Evolutionary conservation across 2,329 filamentous ascomycete species (phyloP).

Genomic region (Orbilia blumenaviensis): DNA sequence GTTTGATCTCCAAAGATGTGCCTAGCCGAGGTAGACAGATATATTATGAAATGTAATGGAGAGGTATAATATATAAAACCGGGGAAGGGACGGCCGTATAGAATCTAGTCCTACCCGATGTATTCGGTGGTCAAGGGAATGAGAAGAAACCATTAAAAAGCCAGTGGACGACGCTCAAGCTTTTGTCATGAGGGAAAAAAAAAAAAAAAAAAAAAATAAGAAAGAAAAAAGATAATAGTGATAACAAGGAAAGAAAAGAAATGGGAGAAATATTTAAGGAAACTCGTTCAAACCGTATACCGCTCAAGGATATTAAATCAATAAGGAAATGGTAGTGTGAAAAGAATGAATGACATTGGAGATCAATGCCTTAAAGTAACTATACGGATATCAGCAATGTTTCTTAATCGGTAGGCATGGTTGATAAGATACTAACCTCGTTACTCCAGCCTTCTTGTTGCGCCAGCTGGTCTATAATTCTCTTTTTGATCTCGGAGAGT

Average conservation of each 20-base stretch:
- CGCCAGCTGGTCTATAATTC: conserved; percentile 45
- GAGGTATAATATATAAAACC: neutral
- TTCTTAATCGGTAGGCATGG: neutral
- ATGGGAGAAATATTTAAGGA: conserved; percentile 30
- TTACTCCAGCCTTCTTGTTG: conserved; percentile 51
- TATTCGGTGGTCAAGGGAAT: neutral
- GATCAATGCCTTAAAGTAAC: conserved; percentile 29
- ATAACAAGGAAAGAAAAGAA: too few relatives aligned
- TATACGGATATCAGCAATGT: conserved; percentile 33
- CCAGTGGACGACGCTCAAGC: conserved; percentile 21
- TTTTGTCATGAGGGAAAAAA: too few relatives aligned
- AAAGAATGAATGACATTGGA: conserved; percentile 18
- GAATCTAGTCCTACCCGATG: conserved; percentile 11
- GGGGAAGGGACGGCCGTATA: neutral
- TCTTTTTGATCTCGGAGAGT: conserved; percentile 50
- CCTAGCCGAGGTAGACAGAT: conserved; percentile 12
- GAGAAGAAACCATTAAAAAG: conserved; percentile 4
- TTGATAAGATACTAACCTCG: conserved; percentile 37
- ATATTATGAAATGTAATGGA: conserved; percentile 7
- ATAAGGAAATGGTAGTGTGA: neutral
- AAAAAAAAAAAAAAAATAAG: too few relatives aligned
- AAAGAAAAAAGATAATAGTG: too few relatives aligned
- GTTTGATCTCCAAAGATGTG: conserved; percentile 12
- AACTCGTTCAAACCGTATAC: conserved; percentile 47
- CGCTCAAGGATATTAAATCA: conserved; percentile 19